Percentiles rank a stretch among this genome's conserved stretches.
Evolutionary conservation across 2,329 filamentous ascomycete species (phyloP).

Genomic region (Chrysoporthe deuterocubensis): DNA sequence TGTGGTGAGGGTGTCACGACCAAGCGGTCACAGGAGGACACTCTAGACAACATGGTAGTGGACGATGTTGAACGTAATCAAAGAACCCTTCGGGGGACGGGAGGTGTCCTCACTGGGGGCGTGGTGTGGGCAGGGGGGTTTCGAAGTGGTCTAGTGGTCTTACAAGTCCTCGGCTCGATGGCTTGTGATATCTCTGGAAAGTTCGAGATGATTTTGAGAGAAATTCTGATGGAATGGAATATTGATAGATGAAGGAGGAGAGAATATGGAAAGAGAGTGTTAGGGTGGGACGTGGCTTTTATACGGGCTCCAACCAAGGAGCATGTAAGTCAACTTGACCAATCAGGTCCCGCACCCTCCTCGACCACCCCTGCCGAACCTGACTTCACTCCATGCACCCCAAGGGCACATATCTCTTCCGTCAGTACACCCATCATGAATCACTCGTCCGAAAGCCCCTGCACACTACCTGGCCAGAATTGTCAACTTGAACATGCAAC

Average conservation of each 20-base stretch:
- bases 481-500: neutral
- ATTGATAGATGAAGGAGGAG: slow-evolving; percentile 21
- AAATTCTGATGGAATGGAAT: slow-evolving; percentile 14
- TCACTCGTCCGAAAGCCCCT: neutral
- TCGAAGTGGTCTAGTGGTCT: slow-evolving; percentile 17
- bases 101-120: neutral
- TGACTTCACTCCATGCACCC: slow-evolving; percentile 25
- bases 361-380: slow-evolving; percentile 21
- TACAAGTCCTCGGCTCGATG: slow-evolving; percentile 7
- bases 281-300: slow-evolving; percentile 25
- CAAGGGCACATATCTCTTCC: slow-evolving; percentile 12
- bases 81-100: neutral
- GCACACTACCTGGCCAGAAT: neutral
- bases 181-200: slow-evolving; percentile 10
- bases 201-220: slow-evolving; percentile 16
- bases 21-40: neutral
- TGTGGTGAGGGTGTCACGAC: slow-evolving; percentile 8
- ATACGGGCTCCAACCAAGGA: slow-evolving; percentile 23
- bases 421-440: neutral
- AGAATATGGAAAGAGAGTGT: slow-evolving; percentile 10
- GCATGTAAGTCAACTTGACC: slow-evolving; percentile 19
- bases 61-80: neutral
- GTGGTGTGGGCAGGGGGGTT: neutral
- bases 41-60: neutral
- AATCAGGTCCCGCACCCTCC: slow-evolving; percentile 22